Evolutionary conservation across 768 basidiomycete genomes (phyloP), one percentile per base, ranked within the genome.

Genomic region (Amanita phalloides): DNA sequence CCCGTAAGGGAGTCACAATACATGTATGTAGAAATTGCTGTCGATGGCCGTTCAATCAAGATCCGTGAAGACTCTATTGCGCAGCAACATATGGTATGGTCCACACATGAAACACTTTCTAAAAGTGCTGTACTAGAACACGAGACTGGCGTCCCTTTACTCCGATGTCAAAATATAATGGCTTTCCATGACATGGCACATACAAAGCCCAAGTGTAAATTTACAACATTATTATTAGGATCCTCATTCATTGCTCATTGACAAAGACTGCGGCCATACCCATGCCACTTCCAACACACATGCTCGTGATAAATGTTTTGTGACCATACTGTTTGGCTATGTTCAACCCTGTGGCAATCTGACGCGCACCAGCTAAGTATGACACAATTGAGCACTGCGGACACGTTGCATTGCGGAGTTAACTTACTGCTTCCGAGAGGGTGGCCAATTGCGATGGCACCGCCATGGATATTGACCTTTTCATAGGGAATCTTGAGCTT

Each of bases 251-350:
- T 58, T 90, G 83, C 75, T 93, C 90, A 65, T 73, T 88, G 51
- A 90, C 86, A 60, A 92, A 86, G 2, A 92, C 73, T 42, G 81
- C 86, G 30, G 89, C 89, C 87, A 92, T 90, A 35, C 90, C 88
- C 87, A 92, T 91, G 21, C 90, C 89, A 11, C 78, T 80, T 6
- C 90, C 90, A 60, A 92, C 84, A 63, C 91, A 94, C 92, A 95
- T 95, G 57, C 81, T 84, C 2, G 90, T 93, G 30, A 87, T 83
- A 57, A 95, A 92, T 56, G 95, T 70, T 63, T 84, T 84, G 21
- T 74, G 74, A 13, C 76, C 77, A 44, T 80, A 84, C 65, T 89
- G 79, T 72, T 82, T 91, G 9, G 87, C 84, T 45, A 90, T 82
- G 61, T 77, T 82, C 56, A 90, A 66, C 10, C 85, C 92, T 6